phyloP scores from a whole-genome alignment of 208 protist genomes.

The Phytomonas sp. region DNA sequence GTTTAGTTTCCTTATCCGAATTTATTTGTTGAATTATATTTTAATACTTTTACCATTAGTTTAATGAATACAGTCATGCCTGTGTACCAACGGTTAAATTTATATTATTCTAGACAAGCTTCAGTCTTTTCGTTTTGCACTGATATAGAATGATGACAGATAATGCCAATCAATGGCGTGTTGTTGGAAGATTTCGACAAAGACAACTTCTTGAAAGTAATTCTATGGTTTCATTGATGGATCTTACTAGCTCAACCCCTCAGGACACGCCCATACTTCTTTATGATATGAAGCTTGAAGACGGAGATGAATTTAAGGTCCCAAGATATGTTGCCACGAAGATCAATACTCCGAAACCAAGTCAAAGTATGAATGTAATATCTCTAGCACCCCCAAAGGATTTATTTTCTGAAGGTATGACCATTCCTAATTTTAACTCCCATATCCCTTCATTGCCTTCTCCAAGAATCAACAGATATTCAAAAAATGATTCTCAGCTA shows the following conservation, averaged over 20 bases:
- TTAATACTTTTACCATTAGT: background rate
- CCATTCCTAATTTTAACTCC: background rate
- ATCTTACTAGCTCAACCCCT: background rate
- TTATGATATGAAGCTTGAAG: constrained; percentile 15
- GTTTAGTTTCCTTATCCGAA: background rate
- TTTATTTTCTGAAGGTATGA: background rate
- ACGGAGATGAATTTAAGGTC: background rate
- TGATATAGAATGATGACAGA: background rate
- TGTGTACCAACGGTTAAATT: background rate
- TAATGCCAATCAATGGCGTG: background rate
- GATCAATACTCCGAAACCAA: background rate
- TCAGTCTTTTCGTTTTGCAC: background rate
- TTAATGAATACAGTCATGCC: background rate
- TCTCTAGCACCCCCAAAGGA: constrained; percentile 25
- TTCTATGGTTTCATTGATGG: background rate
- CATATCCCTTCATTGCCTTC: background rate
- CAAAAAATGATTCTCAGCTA: background rate
- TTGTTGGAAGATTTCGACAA: background rate
- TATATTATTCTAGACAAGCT: constrained; percentile 1
- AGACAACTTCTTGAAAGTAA: background rate
- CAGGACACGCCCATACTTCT: constrained; percentile 13
- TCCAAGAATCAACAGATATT: background rate
- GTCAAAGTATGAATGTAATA: constrained; percentile 35
- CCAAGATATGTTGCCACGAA: background rate
- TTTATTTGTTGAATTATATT: background rate